These are phyloP conservation scores for Aspergillus costaricaensis DNA, from an alignment of 2,329 filamentous ascomycete genomes.

Conservation along the genomic window DNA sequence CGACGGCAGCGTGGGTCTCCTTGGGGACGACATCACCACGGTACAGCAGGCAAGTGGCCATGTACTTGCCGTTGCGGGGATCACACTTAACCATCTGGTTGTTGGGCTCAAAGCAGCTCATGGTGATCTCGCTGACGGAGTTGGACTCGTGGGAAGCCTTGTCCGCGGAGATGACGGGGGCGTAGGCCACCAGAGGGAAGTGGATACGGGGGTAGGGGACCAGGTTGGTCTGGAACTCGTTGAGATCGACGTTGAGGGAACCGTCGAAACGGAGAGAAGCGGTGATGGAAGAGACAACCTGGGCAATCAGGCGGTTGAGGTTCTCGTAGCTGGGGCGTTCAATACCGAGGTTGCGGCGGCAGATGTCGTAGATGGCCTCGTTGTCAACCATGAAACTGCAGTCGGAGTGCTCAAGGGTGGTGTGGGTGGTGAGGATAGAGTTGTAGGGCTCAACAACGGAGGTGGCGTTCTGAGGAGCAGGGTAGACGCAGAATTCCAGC, in stretches of 20 bases:
- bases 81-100: conserved; percentile 99
- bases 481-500: conserved; percentile 99
- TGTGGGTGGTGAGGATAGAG: conserved; percentile 98
- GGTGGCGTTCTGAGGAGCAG: conserved; percentile 93
- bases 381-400: conserved; percentile 99
- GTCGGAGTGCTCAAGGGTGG: conserved; percentile 98
- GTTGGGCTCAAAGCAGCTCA: conserved; percentile 99
- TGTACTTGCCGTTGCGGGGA: conserved; percentile 98
- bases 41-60: conserved; percentile 98
- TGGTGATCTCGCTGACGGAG: conserved; percentile 97
- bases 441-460: conserved; percentile 99
- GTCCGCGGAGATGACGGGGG: conserved; percentile 88
- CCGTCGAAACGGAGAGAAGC: conserved; percentile 98
- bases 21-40: conserved; percentile 97
- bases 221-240: conserved; percentile 99
- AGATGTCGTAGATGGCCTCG: conserved; percentile 99
- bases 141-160: conserved; percentile 98
- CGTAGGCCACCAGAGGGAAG: conserved; percentile 96
- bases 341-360: conserved; percentile 93
- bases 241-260: conserved; percentile 97
- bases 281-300: conserved; percentile 98
- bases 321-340: conserved; percentile 99
- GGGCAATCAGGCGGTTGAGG: conserved; percentile 96
- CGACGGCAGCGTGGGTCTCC: conserved; percentile 88
- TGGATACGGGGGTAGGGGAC: conserved; percentile 98